Conservation (phyloP, 2,329 filamentous ascomycete species). For the Calonectria crousiana region DNA sequence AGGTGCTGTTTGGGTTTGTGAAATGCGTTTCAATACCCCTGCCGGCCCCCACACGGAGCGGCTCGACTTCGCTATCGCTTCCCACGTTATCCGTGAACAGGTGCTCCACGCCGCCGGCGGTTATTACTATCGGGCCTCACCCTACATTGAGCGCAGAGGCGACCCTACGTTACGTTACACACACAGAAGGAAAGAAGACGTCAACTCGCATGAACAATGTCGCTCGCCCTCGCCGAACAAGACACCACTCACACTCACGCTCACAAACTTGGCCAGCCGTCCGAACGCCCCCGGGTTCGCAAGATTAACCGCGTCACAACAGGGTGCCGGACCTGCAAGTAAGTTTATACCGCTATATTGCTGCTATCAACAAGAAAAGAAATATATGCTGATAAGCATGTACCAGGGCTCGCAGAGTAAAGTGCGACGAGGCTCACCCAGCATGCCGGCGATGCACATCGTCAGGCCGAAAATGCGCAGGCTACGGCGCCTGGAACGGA, state of each 20-base stretch:
- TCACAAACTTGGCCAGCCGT: neutral
- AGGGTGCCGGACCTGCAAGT: neutral
- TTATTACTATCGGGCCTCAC: neutral
- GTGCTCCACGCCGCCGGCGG: neutral
- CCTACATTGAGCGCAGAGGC: neutral
- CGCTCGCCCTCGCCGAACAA: neutral
- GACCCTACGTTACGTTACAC: neutral
- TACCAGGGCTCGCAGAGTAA: neutral
- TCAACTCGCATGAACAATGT: neutral
- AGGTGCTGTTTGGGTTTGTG: neutral
- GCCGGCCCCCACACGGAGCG: neutral
- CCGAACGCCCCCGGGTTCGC: neutral
- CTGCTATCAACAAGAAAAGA: neutral
- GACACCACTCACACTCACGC: neutral
- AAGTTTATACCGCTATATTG: neutral
- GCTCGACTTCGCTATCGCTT: neutral
- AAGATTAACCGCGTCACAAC: neutral
- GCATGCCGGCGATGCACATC: neutral
- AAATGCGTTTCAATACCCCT: neutral
- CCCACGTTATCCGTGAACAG: neutral
- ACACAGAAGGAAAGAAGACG: neutral
- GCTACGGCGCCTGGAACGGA: neutral
- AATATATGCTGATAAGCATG: neutral
- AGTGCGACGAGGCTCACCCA: neutral
- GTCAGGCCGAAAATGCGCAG: neutral